Evolutionary conservation across 345 rosid species (phyloP), one percentile per base, ranked within the genome.

Genomic region (Carallia pectinifolia): DNA sequence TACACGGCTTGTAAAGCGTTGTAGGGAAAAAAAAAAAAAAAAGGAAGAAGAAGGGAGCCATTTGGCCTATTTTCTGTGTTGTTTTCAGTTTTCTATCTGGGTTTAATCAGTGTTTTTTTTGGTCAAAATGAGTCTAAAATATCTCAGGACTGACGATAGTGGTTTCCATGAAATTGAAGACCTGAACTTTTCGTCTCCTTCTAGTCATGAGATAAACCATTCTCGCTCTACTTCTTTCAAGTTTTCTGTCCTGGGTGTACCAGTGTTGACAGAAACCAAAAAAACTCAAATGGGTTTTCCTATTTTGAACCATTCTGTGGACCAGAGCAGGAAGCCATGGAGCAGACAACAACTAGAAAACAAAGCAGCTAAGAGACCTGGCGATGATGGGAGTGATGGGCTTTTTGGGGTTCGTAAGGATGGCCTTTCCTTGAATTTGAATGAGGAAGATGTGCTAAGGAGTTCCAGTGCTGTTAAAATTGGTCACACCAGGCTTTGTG

Each of bases 401-500:
- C 13, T 50, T 66, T 68, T 58, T 56, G 76, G 71, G 9, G 66
- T 54, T 71, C 77, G 72, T 2, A 61, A 66, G 7, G 79, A 72
- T 30, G 81, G 62, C 8, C 31, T 68, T 6, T 66, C 73, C 75
- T 74, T 82, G 72, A 62, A 65, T 53, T 62, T 68, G 23, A 67
- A 37, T 4, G 77, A 62, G 66, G 79, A 63, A 61, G 80, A 71
- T 40, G 77, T 19, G 23, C 44, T 6, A n/a, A 75, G 62, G 53
- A 53, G 58, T 71, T 68, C 71, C 69, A 53, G 6, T 64, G 47
- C 48, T 53, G 72, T 18, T 37, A 80, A 62, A 71, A 85, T 53
- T 67, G 85, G 83, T 18, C 81, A 68, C 61, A 34, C 80, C 29
- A 86, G 83, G 74, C 80, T 85, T 27, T 89, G 90, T 58, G 78